These are phyloP conservation scores for Paramecium pentaurelia DNA, from an alignment of 73 alveolate species.

Conservation along the genomic window DNA sequence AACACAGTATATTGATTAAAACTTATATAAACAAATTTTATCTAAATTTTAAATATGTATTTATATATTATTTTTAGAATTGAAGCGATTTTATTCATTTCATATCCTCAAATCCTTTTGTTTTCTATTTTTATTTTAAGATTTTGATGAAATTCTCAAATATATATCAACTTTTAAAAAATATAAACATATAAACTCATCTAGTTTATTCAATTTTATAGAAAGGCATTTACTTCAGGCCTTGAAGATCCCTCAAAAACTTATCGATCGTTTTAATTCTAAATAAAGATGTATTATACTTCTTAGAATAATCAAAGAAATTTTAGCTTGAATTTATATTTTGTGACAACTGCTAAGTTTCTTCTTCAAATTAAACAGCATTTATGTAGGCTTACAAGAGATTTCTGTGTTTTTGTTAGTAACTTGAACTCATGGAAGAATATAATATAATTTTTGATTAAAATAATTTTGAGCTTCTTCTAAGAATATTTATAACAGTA, in stretches of 20 bases:
- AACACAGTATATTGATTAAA: not conserved
- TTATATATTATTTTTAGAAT: not conserved
- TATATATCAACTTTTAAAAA: not conserved
- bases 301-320: not conserved
- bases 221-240: not conserved
- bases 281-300: not conserved
- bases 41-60: no score
- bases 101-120: not conserved
- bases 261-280: not conserved
- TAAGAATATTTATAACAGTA: not conserved
- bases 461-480: not conserved
- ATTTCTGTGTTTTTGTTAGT: not conserved
- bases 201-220: not conserved
- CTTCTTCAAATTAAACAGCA: not conserved
- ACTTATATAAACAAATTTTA: not conserved
- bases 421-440: not conserved
- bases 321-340: not conserved
- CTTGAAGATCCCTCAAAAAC: not conserved
- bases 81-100: not conserved
- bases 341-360: not conserved
- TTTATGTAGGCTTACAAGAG: not conserved
- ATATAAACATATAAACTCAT: not conserved
- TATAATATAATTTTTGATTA: not conserved
- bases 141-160: not conserved
- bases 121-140: not conserved